Evolutionary conservation across 1,284 basidiomycete genomes (phyloP).

Genomic region (Amylostereum areolatum): DNA sequence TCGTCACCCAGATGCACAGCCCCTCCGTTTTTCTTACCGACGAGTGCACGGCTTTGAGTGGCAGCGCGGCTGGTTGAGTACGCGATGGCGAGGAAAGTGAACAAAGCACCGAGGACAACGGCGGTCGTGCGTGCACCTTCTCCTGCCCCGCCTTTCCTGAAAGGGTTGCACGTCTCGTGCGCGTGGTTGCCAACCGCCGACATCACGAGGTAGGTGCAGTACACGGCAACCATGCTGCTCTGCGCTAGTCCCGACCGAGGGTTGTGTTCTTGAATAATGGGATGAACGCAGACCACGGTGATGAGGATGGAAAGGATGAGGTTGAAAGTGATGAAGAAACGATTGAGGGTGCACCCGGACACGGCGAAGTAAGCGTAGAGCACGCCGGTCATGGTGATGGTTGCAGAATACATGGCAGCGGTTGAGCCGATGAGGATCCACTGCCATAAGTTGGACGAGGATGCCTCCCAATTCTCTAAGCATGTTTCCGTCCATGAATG

Average conservation of each 20-base stretch:
- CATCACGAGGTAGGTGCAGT: conserved; percentile 94
- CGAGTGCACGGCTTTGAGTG: conserved; percentile 88
- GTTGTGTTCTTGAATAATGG: conserved; percentile 88
- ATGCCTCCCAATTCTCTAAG: conserved; percentile 91
- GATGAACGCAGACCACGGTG: conserved; percentile 82
- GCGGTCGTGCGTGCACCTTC: conserved; percentile 79
- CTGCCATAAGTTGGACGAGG: conserved; percentile 89
- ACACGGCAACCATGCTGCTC: conserved; percentile 93
- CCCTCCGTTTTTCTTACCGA: conserved; percentile 57
- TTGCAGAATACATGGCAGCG: conserved; percentile 77
- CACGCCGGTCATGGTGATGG: conserved; percentile 80
- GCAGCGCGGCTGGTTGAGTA: conserved; percentile 96
- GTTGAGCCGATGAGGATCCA: conserved; percentile 96
- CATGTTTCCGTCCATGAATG: conserved; percentile 98
- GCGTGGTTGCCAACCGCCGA: conserved; percentile 93
- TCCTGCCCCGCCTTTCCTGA: conserved; percentile 49
- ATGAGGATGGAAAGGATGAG: conserved; percentile 76
- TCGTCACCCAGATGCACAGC: conserved; percentile 19
- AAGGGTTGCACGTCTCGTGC: conserved; percentile 85
- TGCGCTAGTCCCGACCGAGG: conserved; percentile 94
- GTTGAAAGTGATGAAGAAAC: conserved; percentile 95
- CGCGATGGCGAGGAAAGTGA: conserved; percentile 97
- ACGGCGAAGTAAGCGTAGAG: conserved; percentile 92
- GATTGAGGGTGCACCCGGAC: conserved; percentile 84
- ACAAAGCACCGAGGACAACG: conserved; percentile 86